These are phyloP conservation scores for Obelidium mucronatum DNA, from an alignment of 192 early-diverging fungal species.

Conservation along the genomic window DNA sequence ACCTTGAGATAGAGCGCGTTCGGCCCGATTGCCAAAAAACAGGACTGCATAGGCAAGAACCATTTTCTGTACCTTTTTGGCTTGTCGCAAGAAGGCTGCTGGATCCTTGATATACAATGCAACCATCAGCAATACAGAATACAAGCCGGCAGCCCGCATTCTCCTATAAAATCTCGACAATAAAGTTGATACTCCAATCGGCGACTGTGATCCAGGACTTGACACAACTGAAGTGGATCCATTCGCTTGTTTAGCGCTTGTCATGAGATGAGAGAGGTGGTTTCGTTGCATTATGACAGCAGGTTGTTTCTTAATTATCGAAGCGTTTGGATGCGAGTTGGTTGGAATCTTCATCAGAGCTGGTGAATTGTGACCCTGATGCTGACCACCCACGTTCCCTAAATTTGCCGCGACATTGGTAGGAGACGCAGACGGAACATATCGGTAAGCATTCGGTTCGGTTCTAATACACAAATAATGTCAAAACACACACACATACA, in stretches of 20 bases:
- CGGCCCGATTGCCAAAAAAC: background rate
- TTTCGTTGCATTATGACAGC: constrained; percentile 16
- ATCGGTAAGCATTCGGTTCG: constrained; percentile 9
- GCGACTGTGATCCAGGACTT: no score
- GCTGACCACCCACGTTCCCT: background rate
- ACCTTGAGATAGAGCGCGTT: background rate
- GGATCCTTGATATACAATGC: constrained; percentile 18
- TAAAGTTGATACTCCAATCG: no score
- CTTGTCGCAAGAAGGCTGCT: background rate
- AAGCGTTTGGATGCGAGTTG: background rate
- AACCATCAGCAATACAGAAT: background rate
- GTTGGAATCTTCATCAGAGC: background rate
- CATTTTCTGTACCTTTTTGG: background rate
- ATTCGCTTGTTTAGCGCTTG: no score
- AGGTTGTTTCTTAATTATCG: constrained; percentile 13
- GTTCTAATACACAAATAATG: background rate
- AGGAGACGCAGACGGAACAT: background rate
- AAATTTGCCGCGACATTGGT: background rate
- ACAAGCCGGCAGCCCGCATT: background rate
- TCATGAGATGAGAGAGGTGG: constrained; percentile 5
- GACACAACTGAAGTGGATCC: no score
- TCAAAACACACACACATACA: no score
- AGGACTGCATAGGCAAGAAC: constrained; percentile 2
- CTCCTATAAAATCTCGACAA: background rate
- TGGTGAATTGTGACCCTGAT: background rate